Base-by-base conservation (phyloP, 768 basidiomycete species). In the Butyriboletus loyo region DNA sequence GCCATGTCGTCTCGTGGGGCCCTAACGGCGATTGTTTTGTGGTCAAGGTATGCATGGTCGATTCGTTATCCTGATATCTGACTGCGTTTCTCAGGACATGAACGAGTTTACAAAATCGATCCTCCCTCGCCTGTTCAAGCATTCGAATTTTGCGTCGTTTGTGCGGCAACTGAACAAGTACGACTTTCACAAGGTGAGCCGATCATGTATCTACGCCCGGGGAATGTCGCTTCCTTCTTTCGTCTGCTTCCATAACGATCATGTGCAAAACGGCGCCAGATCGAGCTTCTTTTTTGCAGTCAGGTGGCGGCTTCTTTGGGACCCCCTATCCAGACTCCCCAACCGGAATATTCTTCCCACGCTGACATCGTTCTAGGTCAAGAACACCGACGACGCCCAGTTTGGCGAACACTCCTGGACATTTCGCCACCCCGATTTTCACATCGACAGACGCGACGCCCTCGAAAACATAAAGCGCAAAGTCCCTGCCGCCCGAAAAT, bases 81-180 rank as follows among this genome's bases (percentile, higher is more conserved):
- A 39, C 15, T 25, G 47, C 59, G 28, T 51, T 58, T 41, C 40
- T 0, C 58, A 78, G 81, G 93, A 95, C 76, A 95, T 95, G 89
- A 95, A 92, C 72, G 92, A 93, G 61, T 96, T 96, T 72, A 94
- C 93, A 34, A 93, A 92, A 71, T 83, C 79, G 25, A 88, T 95
- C 67, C 80, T 96, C 8, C 92, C 92, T 7, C 85, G 88, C 35
- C 84, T 93, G 78, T 96, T 96, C 83, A 94, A 95, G 69, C 92
- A 96, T 67, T 92, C 89, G 6, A 96, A 96, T 66, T 96, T 96
- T 69, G 92, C 92, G 25, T 83, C 81, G 50, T 96, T 96, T 65
- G 93, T 96, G 7, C 81, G 92, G 10, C 93, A 96, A 69, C 77
- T 96, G 32, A 96, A 96, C 78, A 96, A 95, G 70, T 96, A 96